Evolutionary conservation across 495 filamentous ascomycete genomes (phyloP).

Genomic region (Trichoderma orchidacearum): DNA sequence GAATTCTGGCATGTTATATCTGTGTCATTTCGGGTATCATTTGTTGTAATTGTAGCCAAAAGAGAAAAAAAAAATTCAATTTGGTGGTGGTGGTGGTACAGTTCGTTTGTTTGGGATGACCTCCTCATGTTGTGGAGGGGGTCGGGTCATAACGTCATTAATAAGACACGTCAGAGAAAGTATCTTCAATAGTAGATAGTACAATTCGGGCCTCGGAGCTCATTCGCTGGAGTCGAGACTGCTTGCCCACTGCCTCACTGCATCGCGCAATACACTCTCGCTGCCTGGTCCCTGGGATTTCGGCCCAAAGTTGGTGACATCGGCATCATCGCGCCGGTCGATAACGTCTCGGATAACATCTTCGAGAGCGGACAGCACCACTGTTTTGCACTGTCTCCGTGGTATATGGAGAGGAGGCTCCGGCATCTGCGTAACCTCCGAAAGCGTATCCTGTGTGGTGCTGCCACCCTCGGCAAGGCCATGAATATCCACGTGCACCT

Average conservation of each 20-base stretch:
- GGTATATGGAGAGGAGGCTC: slow-evolving; percentile 23
- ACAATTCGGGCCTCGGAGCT: not conserved
- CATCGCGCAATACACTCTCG: slow-evolving; percentile 25
- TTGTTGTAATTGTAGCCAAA: not conserved
- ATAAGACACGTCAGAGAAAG: not conserved
- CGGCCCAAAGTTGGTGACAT: not conserved
- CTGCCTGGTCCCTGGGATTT: slow-evolving; percentile 7
- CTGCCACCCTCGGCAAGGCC: not conserved
- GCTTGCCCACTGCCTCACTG: slow-evolving; percentile 30
- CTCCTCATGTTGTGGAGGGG: not conserved
- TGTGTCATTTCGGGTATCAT: not conserved
- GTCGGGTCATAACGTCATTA: not conserved
- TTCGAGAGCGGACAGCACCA: slow-evolving; percentile 30
- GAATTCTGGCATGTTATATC: no score
- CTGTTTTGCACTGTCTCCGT: slow-evolving; percentile 31
- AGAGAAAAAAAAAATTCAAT: no score
- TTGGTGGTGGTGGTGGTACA: not conserved
- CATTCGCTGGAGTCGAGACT: slow-evolving; percentile 21
- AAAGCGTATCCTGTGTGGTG: not conserved
- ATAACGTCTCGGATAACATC: slow-evolving; percentile 33
- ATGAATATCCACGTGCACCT: not conserved
- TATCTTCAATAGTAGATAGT: not conserved
- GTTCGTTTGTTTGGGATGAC: not conserved
- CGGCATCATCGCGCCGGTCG: slow-evolving; percentile 11
- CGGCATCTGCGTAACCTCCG: slow-evolving; percentile 8